Evolutionary conservation across 2,329 filamentous ascomycete species (phyloP).

Genomic region (Alternaria brassicicola): DNA sequence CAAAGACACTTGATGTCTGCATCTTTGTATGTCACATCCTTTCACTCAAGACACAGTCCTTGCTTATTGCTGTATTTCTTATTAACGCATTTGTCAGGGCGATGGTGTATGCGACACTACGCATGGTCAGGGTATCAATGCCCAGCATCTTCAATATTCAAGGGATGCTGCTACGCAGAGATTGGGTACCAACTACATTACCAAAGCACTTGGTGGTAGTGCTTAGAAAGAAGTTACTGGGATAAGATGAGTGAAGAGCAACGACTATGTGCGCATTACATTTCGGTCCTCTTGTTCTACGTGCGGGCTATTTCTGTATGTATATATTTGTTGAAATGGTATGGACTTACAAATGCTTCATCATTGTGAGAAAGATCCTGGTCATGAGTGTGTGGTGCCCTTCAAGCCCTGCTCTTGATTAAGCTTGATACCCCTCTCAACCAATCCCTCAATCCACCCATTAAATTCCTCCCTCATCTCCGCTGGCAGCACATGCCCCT

Average conservation of each 20-base stretch:
- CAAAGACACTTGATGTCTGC: conserved; percentile 49
- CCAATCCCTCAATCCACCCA: conserved; percentile 64
- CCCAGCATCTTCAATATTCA: conserved; percentile 39
- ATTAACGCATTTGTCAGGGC: conserved; percentile 24
- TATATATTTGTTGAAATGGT: background rate
- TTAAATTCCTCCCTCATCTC: conserved; percentile 76
- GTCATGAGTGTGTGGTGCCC: background rate
- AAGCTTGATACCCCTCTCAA: conserved; percentile 59
- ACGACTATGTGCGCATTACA: background rate
- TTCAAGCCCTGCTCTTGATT: conserved; percentile 31
- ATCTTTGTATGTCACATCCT: conserved; percentile 41
- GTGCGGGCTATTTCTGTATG: background rate
- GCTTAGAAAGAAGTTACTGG: background rate
- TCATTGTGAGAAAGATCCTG: background rate
- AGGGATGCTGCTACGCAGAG: conserved; percentile 35
- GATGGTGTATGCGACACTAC: conserved; percentile 48
- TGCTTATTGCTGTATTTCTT: background rate
- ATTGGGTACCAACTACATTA: conserved; percentile 17
- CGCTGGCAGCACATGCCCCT: conserved; percentile 76
- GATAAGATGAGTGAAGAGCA: background rate
- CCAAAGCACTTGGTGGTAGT: background rate
- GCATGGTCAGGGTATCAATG: conserved; percentile 41
- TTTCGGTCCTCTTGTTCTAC: conserved; percentile 6
- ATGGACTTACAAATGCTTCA: background rate
- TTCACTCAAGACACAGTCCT: background rate